These are phyloP conservation scores for Micromonas pusilla DNA, from an alignment of 139 green algal genomes.

Conservation along the genomic window DNA sequence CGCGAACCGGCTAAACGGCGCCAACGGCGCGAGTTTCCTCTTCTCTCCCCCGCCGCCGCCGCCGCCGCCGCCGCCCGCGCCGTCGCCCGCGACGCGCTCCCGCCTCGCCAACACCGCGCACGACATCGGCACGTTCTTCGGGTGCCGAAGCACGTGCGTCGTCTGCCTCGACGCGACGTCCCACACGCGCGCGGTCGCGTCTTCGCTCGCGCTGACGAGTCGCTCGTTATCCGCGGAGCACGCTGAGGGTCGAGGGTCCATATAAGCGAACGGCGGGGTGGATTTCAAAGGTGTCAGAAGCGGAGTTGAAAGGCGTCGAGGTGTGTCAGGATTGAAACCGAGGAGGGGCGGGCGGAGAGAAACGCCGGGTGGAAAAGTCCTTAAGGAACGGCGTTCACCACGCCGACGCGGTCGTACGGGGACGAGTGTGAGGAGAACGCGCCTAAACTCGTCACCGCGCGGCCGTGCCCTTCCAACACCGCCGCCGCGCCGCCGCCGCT, in stretches of 20 bases:
- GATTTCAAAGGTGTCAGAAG: too few relatives aligned
- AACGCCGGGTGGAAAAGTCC: too few relatives aligned
- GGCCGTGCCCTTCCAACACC: conserved; percentile 40
- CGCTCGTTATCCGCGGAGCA: too few relatives aligned
- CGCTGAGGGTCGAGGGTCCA: too few relatives aligned
- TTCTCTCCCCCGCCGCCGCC: too few relatives aligned
- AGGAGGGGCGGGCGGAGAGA: too few relatives aligned
- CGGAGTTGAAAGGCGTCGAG: too few relatives aligned
- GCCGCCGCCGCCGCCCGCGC: too few relatives aligned
- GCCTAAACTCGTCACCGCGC: too few relatives aligned
- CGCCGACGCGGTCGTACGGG: neutral
- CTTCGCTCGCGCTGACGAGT: neutral
- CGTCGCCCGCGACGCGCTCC: neutral
- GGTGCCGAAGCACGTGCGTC: neutral
- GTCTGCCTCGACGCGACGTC: conserved; percentile 10
- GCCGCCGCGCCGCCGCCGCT: conserved; percentile 15
- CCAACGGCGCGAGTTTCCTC: neutral
- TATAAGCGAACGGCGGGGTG: too few relatives aligned
- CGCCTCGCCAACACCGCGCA: neutral
- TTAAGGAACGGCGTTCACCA: too few relatives aligned
- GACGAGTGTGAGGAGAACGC: neutral
- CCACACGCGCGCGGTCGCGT: conserved; percentile 19
- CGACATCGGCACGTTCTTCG: neutral
- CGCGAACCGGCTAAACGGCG: neutral
- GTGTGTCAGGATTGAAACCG: too few relatives aligned